Base-by-base conservation (phyloP, 768 basidiomycete genomes). In the Lentinula edodes region DNA sequence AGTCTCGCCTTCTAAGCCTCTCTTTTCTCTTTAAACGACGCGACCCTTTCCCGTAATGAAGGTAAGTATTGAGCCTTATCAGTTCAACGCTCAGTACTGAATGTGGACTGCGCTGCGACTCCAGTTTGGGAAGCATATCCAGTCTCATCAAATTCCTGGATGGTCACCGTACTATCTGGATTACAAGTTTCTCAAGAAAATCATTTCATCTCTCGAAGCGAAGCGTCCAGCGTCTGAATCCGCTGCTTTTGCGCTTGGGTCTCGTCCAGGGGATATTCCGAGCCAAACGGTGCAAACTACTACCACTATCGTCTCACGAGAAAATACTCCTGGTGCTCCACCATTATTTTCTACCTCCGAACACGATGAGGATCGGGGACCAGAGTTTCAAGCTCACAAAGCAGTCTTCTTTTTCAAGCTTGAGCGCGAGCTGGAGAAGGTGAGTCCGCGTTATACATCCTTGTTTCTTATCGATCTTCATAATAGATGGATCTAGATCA, bases 401-500 rank as follows among this genome's bases (percentile, higher is more conserved):
- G 92, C 95, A 3, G 93, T 94, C 1, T 99, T 98, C 80, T 98
- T 99, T 80, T 98, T 97, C 83, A 98, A 95, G 72, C 84, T 99
- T 0, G 95, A 98, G 72, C 84, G 96, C 20, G 97, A 99, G 73
- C 78, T 98, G 20, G 97, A 98, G 76, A 99, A 98, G 86, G 96
- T 90, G 66, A 65, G 79, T 65, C 58, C 45, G 52, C 45, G 32
- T 34, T 45, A 61, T 61, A 28, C 48, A 53, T 54, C 13, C 36
- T 42, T 48, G 23, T 42, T 42, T 61, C 64, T 45, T 23, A 45
- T 43, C 54, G 62, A 51, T 64, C 51, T 54, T 66, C 51, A 52
- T 53, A 15, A 34, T 41, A 38, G 45, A 58, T 39, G 68, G 50
- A 39, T 52, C 12, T 67, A 99, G 96, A 98, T 99, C 78, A 98